phyloP scores from a whole-genome alignment of 805 yeast genomes.

The Wickerhamiella vanderwaltii region DNA sequence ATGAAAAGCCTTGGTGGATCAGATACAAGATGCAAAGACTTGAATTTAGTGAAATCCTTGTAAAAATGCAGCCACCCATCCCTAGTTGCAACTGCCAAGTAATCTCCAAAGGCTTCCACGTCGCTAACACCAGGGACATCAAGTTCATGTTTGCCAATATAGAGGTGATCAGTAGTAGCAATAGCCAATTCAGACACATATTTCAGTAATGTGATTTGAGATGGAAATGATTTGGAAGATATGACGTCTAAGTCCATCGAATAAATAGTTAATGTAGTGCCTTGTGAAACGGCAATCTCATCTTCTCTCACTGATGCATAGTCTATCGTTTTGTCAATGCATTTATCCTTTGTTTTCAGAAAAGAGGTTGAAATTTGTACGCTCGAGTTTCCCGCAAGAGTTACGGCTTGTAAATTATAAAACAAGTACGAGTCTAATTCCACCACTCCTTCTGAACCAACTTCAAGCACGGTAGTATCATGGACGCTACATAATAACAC shows the following conservation, averaged over 20 bases:
- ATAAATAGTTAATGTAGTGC: neutral
- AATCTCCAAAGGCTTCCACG: neutral
- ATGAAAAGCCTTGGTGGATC: neutral
- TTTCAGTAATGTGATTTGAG: neutral
- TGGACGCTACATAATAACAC: neutral
- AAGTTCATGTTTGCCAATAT: neutral
- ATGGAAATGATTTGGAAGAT: neutral
- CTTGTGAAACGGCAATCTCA: neutral
- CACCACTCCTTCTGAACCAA: neutral
- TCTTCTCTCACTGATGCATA: neutral
- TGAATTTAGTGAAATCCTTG: neutral
- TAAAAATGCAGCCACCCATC: conserved; percentile 1
- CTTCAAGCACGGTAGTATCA: neutral
- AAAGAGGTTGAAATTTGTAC: neutral
- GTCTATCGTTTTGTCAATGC: too few species aligned
- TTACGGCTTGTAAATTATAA: neutral
- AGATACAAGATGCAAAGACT: neutral
- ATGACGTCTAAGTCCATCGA: neutral
- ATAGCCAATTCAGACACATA: neutral
- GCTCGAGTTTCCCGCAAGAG: conserved; percentile 1
- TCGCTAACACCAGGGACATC: neutral
- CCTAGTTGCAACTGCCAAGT: neutral
- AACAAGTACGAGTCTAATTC: neutral
- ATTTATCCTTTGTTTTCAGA: neutral
- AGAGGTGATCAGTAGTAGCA: neutral